Evolutionary conservation across 345 rosid species (phyloP), one percentile per base, ranked within the genome.

Genomic region (Citrus sp.): DNA sequence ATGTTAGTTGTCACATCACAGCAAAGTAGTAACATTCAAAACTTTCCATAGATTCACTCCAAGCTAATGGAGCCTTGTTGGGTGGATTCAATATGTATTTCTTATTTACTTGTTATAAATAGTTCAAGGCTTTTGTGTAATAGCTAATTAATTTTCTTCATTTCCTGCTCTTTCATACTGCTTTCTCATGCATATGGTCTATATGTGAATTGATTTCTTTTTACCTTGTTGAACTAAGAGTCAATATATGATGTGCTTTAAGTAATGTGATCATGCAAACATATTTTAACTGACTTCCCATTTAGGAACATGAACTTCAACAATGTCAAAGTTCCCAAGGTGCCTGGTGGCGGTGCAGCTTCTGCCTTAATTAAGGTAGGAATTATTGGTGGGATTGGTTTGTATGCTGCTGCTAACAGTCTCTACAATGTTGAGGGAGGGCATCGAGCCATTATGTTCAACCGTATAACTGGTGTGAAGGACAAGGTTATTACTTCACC

Each of bases 401-500:
- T 92, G 73, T 95, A 95, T 79, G 96, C 88, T 54, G 89, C 85
- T 60, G 74, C 87, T 16, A 90, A 88, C 77, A 88, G 89, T 80
- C 91, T 91, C 75, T 92, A 92, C 87, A 92, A 92, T 64, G 92
- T 92, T 70, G 92, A 92, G 16, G 95, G 93, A 74, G 93, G 93
- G 64, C 92, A 92, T 76, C 84, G 95, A 28, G 95, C 95, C 3
- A 87, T 92, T 66, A 68, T 92, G 79, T 92, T 90, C 84, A 92
- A 92, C 78, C 89, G 93, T 27, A 0, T 92, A 28, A 22, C 46
- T 56, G 92, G 95, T 38, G 67, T 92, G 46, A 92, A 92, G 82
- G 92, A 92, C 22, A 77, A 90, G 95, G 92, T 89, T 68, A 32
- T 25, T 28, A 28, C 12, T 22, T 35, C 58, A 25, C 55, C 67